Conservation (phyloP, 177 flowering plant species). For the Vitis hybrid region DNA sequence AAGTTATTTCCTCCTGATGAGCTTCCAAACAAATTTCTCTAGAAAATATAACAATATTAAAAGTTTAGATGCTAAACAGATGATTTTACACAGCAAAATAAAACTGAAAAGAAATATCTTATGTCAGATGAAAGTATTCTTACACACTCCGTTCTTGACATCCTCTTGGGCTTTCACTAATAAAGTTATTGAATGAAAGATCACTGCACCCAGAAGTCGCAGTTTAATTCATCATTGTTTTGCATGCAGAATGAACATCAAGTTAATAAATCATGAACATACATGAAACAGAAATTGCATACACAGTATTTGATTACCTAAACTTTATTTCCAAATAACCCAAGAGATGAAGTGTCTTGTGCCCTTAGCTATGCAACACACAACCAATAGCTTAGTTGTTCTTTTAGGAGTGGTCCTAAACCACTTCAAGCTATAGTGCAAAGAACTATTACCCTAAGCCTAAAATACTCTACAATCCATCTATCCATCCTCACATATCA, state of each 20-base stretch:
- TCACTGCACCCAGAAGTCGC: conserved; percentile 32
- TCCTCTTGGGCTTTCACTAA: conserved; percentile 3
- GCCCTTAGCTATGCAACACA: no score
- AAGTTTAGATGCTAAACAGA: background rate
- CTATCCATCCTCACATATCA: no score
- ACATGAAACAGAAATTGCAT: background rate
- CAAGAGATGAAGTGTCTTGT: no score
- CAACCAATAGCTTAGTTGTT: no score
- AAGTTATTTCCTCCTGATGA: no score
- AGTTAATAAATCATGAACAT: background rate
- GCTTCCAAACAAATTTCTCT: conserved; percentile 24
- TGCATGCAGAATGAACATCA: background rate
- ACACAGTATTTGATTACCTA: background rate
- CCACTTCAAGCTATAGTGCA: no score
- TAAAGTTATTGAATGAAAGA: conserved; percentile 49
- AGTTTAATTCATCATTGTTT: background rate
- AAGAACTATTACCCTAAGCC: no score
- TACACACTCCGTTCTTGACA: conserved; percentile 35
- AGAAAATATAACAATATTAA: background rate
- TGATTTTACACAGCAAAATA: background rate
- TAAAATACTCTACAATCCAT: no score
- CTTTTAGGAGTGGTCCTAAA: no score
- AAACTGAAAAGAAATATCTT: background rate
- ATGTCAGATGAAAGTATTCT: conserved; percentile 12
- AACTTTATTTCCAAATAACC: no score